phyloP scores from a whole-genome alignment of 116 monocot genomes.

The Papilionanthe hybrid region DNA sequence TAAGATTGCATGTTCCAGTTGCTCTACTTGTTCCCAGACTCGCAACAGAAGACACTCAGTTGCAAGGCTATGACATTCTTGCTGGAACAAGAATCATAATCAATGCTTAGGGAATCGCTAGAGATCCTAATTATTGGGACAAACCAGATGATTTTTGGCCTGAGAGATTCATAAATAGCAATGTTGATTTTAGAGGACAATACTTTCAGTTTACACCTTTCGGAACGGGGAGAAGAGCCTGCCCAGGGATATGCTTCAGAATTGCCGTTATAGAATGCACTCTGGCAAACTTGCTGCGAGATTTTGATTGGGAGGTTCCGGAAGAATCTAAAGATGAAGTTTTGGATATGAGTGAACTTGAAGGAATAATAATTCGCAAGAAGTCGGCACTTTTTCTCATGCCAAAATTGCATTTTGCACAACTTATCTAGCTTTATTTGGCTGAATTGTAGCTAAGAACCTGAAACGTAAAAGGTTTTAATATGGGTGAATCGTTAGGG shows the following conservation, averaged over 20 bases:
- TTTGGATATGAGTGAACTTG: constrained; percentile 21
- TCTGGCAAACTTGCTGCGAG: constrained; percentile 12
- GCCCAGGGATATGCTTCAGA: constrained; percentile 23
- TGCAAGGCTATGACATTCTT: constrained; percentile 21
- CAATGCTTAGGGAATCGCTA: constrained; percentile 27
- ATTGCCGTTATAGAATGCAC: constrained; percentile 3
- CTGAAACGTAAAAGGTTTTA: no score
- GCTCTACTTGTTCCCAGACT: constrained; percentile 17
- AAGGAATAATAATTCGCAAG: constrained; percentile 8
- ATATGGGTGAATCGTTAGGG: no score
- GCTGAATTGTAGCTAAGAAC: no score
- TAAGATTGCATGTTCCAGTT: constrained; percentile 17
- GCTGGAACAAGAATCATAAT: constrained; percentile 12
- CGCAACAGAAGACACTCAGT: neutral
- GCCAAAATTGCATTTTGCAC: neutral
- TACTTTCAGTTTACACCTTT: constrained; percentile 21
- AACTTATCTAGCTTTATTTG: no score
- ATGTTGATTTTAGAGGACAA: constrained; percentile 22
- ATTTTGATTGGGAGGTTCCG: constrained; percentile 22
- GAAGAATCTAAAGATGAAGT: neutral
- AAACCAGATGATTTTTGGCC: constrained; percentile 19
- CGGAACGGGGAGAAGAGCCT: constrained; percentile 23
- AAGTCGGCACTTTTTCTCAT: neutral
- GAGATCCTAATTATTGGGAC: constrained; percentile 14
- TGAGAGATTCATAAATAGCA: constrained; percentile 12